phyloP scores from a whole-genome alignment of 371 early-diverging fungal genomes.

The Smittium culicis region DNA sequence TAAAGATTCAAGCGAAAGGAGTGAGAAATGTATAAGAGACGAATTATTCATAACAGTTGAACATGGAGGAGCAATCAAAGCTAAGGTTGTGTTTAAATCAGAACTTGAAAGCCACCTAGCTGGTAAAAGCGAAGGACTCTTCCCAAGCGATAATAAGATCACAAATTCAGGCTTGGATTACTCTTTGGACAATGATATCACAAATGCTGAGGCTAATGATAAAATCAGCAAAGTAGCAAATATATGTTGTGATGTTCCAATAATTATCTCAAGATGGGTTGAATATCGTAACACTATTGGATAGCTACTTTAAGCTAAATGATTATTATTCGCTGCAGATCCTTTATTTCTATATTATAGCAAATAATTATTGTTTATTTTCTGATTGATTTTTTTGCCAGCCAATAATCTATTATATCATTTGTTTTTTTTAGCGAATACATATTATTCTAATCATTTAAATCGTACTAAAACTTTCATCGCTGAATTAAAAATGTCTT shows the following conservation, averaged over 20 bases:
- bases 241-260: neutral
- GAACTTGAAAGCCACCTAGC: neutral
- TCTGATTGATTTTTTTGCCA: too few relatives aligned
- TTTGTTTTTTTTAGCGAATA: too few relatives aligned
- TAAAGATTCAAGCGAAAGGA: neutral
- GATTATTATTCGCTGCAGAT: too few relatives aligned
- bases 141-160: too few relatives aligned
- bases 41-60: neutral
- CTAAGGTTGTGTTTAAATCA: neutral
- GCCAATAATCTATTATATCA: too few relatives aligned
- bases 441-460: too few relatives aligned
- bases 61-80: neutral
- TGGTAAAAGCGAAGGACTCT: neutral
- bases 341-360: too few relatives aligned
- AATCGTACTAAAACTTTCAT: too few relatives aligned
- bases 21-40: neutral
- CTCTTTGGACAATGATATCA: neutral
- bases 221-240: neutral
- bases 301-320: too few relatives aligned
- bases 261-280: neutral
- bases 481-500: too few relatives aligned
- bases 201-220: neutral
- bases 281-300: neutral
- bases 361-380: too few relatives aligned
- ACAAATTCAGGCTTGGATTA: too few relatives aligned